Conservation (phyloP, 2,329 filamentous ascomycete genomes). For the Trichoderma atroviride region DNA sequence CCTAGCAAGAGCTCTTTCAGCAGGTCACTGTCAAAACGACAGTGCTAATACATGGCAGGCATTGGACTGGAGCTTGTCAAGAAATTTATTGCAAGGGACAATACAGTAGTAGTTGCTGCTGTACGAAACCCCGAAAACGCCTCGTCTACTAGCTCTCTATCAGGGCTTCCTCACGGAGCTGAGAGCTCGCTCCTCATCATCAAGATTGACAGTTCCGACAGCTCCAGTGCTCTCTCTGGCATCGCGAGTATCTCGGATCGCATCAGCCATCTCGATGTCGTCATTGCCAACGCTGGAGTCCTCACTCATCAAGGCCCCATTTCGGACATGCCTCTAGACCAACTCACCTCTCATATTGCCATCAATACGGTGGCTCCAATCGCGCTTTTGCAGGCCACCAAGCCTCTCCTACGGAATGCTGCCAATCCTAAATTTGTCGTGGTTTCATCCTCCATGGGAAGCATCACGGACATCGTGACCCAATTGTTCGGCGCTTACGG, state of each 20-base stretch:
- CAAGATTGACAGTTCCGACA: not conserved
- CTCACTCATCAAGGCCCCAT: not conserved
- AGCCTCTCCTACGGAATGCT: not conserved
- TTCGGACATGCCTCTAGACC: not conserved
- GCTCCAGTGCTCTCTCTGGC: not conserved
- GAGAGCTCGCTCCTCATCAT: constrained; percentile 2
- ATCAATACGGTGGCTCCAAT: constrained; percentile 3
- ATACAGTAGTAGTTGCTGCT: not conserved
- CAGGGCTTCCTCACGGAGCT: not conserved
- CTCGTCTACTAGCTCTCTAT: not conserved
- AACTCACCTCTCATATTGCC: not conserved
- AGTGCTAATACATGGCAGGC: not conserved
- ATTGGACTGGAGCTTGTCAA: constrained; percentile 6
- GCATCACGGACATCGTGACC: not conserved
- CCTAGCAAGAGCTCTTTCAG: not conserved
- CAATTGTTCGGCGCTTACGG: not conserved
- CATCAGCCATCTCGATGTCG: not conserved
- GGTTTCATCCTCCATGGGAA: not conserved
- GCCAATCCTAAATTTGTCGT: constrained; percentile 1
- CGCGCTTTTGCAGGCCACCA: constrained; percentile 11
- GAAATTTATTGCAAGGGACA: not conserved
- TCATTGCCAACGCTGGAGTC: constrained; percentile 19
- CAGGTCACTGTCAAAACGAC: not conserved
- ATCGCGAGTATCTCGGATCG: not conserved
- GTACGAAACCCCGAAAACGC: constrained; percentile 1